Percentiles rank a stretch among this genome's conserved stretches.
These are phyloP conservation scores for Pneumocystis canis DNA, from an alignment of 1,139 yeast species.

Conservation along the genomic window DNA sequence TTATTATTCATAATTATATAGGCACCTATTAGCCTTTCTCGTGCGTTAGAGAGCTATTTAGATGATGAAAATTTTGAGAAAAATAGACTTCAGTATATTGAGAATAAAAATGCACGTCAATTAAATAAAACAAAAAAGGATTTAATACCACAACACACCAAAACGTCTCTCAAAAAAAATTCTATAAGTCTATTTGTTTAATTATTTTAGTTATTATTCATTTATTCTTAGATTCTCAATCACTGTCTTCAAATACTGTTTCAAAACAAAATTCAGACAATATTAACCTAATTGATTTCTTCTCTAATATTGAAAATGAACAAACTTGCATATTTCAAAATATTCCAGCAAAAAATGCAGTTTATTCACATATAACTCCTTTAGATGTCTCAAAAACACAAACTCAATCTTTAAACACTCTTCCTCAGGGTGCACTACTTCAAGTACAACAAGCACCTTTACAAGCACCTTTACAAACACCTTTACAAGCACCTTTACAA, in stretches of 20 bases:
- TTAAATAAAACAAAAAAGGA: constrained; percentile 4
- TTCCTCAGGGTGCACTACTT: neutral
- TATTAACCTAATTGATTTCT: constrained; percentile 18
- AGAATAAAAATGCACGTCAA: constrained; percentile 32
- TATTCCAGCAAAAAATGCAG: neutral
- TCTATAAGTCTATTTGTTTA: constrained; percentile 19
- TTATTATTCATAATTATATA: neutral
- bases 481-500: neutral
- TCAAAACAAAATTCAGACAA: constrained; percentile 6
- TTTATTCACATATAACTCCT: neutral
- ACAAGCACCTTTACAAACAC: neutral
- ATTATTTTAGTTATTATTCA: constrained; percentile 18
- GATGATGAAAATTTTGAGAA: constrained; percentile 72
- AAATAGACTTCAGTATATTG: constrained; percentile 65
- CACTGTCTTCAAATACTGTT: constrained; percentile 4
- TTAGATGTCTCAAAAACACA: neutral
- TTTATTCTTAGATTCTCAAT: constrained; percentile 10
- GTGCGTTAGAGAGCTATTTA: constrained; percentile 75
- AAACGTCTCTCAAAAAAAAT: constrained; percentile 18
- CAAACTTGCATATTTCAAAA: constrained; percentile 11
- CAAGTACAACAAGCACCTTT: neutral
- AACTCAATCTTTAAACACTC: neutral
- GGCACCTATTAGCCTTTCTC: constrained; percentile 78
- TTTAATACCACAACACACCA: constrained; percentile 17
- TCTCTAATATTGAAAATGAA: constrained; percentile 15